Conservation (phyloP, 495 filamentous ascomycete species). For the Cercophora scortea region DNA sequence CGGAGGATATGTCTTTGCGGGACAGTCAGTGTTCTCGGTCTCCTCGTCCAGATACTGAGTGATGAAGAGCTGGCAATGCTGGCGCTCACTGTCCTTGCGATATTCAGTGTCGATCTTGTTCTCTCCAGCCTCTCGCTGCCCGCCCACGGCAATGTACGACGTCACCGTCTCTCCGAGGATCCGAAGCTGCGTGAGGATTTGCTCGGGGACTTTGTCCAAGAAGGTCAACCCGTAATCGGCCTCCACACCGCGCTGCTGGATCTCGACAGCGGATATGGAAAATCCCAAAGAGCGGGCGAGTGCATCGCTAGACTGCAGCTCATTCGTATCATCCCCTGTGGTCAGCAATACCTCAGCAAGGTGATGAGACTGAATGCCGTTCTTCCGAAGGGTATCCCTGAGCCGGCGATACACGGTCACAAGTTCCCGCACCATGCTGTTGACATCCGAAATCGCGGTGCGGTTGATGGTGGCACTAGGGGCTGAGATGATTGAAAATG, state of each 20-base stretch:
- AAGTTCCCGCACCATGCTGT: conserved; percentile 59
- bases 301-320: conserved; percentile 55
- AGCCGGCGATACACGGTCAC: conserved; percentile 72
- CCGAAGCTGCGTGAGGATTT: conserved; percentile 79
- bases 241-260: conserved; percentile 80
- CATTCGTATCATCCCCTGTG: conserved; percentile 13
- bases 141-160: conserved; percentile 75
- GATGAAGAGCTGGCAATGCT: conserved; percentile 71
- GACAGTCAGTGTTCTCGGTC: conserved; percentile 15
- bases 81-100: conserved; percentile 58
- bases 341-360: conserved; percentile 6
- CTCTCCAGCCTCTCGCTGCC: conserved; percentile 47
- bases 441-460: conserved; percentile 1
- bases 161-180: conserved; percentile 82
- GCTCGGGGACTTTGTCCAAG: conserved; percentile 75
- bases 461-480: not conserved
- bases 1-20: conserved; percentile 49
- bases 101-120: conserved; percentile 63
- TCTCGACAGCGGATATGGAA: conserved; percentile 87
- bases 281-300: conserved; percentile 69
- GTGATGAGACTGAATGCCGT: conserved; percentile 50
- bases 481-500: conserved; percentile 16
- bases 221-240: conserved; percentile 67
- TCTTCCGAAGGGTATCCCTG: conserved; percentile 66
- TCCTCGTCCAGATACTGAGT: conserved; percentile 38